Conservation (phyloP, 306 rosid genomes). For the Hippophae rhamnoides region DNA sequence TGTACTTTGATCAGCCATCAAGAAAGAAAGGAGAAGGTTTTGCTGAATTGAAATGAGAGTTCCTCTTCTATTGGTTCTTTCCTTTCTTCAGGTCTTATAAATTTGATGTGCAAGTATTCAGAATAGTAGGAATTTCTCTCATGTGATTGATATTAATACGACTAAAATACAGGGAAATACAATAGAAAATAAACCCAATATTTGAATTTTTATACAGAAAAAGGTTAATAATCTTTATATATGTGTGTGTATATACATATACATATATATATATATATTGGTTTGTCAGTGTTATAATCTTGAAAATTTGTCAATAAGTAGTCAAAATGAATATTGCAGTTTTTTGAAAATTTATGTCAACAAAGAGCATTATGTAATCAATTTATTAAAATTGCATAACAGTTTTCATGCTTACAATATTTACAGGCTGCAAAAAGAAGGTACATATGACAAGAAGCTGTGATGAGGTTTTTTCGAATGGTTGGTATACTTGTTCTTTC, state of each 20-base stretch:
- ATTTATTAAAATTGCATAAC: constrained; percentile 3
- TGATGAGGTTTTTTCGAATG: constrained; percentile 72
- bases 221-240: too few relatives aligned
- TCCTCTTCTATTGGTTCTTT: too few relatives aligned
- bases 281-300: too few relatives aligned
- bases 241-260: too few relatives aligned
- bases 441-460: constrained; percentile 90
- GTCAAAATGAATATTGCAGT: not conserved
- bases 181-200: too few relatives aligned
- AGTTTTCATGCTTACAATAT: constrained; percentile 20
- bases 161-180: too few relatives aligned
- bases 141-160: too few relatives aligned
- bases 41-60: not conserved
- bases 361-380: not conserved
- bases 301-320: not conserved
- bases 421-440: constrained; percentile 86
- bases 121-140: too few relatives aligned
- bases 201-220: too few relatives aligned
- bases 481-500: constrained; percentile 36
- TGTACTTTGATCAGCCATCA: not conserved
- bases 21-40: not conserved
- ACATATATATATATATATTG: too few relatives aligned
- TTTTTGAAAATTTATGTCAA: not conserved
- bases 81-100: too few relatives aligned
- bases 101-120: too few relatives aligned